Evolutionary conservation across 805 yeast species (phyloP).

Genomic region (Nakazawaea sp.): DNA sequence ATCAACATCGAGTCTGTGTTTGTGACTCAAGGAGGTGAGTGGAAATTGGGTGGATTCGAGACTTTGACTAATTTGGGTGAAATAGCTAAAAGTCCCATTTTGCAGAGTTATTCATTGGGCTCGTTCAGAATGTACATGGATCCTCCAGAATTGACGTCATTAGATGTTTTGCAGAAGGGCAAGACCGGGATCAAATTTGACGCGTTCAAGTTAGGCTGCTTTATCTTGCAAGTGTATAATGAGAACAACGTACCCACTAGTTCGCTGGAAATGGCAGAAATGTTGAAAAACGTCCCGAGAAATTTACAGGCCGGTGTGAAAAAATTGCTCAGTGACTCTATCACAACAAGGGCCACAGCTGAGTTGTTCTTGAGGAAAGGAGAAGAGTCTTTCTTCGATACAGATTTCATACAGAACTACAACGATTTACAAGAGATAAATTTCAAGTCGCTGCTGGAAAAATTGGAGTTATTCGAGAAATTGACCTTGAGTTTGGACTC

Average conservation of each 20-base stretch:
- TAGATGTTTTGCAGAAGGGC: constrained; percentile 14
- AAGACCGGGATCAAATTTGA: constrained; percentile 44
- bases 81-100: constrained; percentile 32
- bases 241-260: constrained; percentile 12
- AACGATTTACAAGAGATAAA: constrained; percentile 49
- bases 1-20: constrained; percentile 51
- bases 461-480: constrained; percentile 28
- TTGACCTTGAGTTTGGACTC: constrained; percentile 26
- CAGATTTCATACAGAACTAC: constrained; percentile 44
- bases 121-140: constrained; percentile 14
- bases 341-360: constrained; percentile 31
- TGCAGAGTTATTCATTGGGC: constrained; percentile 18
- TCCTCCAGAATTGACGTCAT: constrained; percentile 40
- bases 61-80: constrained; percentile 44
- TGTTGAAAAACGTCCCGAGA: constrained; percentile 10
- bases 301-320: constrained; percentile 20
- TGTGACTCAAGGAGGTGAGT: constrained; percentile 66
- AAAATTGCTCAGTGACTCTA: constrained; percentile 30
- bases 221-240: constrained; percentile 42
- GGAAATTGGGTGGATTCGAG: constrained; percentile 84
- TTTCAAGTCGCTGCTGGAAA: constrained; percentile 46
- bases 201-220: constrained; percentile 54
- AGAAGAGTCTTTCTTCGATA: constrained; percentile 28
- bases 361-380: constrained; percentile 29
- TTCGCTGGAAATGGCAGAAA: constrained; percentile 9